These are phyloP conservation scores for Leccinum ochraceum DNA, from an alignment of 768 basidiomycete genomes.

Conservation along the genomic window DNA sequence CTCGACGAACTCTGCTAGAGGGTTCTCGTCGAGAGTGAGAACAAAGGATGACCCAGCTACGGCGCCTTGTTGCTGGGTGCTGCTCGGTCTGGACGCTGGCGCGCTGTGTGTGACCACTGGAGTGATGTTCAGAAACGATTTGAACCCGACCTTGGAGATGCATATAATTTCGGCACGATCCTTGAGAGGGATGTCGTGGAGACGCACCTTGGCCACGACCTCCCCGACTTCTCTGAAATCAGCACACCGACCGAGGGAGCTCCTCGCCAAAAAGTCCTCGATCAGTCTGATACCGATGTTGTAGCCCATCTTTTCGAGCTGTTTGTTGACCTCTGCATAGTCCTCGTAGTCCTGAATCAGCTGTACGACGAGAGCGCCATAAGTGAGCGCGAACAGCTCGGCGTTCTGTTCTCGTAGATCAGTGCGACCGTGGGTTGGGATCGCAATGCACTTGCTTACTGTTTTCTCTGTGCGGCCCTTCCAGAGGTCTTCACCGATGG, in stretches of 20 bases:
- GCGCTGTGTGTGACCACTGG: slow-evolving; percentile 76
- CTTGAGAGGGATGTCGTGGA: not conserved
- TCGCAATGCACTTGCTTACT: slow-evolving; percentile 46
- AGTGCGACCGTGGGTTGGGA: slow-evolving; percentile 18
- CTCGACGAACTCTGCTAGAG: slow-evolving; percentile 95
- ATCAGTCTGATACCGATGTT: slow-evolving; percentile 96
- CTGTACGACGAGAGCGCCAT: slow-evolving; percentile 97
- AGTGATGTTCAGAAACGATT: slow-evolving; percentile 92
- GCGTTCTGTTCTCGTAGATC: slow-evolving; percentile 70
- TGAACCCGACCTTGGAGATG: slow-evolving; percentile 86
- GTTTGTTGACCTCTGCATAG: slow-evolving; percentile 92
- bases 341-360: slow-evolving; percentile 99
- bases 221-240: slow-evolving; percentile 96
- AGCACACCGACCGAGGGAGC: slow-evolving; percentile 85
- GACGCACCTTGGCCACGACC: slow-evolving; percentile 84
- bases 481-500: slow-evolving; percentile 94
- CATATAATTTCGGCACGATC: not conserved
- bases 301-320: slow-evolving; percentile 99
- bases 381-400: slow-evolving; percentile 95
- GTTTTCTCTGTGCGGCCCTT: slow-evolving; percentile 94
- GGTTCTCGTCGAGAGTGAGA: slow-evolving; percentile 93
- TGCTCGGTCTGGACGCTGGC: slow-evolving; percentile 50
- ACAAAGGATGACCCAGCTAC: slow-evolving; percentile 65
- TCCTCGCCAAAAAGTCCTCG: slow-evolving; percentile 95
- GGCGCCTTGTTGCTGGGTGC: slow-evolving; percentile 41